Evolutionary conservation across 2,329 filamentous ascomycete species (phyloP).

Genomic region (Zasmidium angulare): DNA sequence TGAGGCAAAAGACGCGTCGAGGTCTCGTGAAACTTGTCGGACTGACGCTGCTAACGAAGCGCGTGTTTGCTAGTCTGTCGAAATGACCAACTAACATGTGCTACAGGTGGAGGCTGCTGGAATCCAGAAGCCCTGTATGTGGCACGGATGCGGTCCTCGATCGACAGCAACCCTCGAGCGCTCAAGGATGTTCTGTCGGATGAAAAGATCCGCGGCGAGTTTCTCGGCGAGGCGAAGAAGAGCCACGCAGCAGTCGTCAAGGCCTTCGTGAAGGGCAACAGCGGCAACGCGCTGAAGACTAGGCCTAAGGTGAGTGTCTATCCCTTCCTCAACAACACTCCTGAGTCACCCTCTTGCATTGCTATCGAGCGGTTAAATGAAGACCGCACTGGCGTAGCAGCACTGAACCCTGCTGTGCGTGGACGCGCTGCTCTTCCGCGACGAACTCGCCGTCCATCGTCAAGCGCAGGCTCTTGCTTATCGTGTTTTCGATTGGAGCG

Average conservation of each 20-base stretch:
- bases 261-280: conserved; percentile 69
- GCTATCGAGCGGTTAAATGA: not conserved
- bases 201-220: conserved; percentile 60
- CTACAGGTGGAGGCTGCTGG: conserved; percentile 74
- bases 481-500: too few species aligned
- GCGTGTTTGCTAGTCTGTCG: not conserved
- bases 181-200: conserved; percentile 68
- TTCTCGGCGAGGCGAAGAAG: conserved; percentile 49
- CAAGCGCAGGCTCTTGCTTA: too few species aligned
- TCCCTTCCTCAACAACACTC: not conserved
- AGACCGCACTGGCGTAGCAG: not conserved
- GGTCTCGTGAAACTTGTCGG: too few species aligned
- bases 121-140: conserved; percentile 69
- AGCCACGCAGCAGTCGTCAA: conserved; percentile 28
- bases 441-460: too few species aligned
- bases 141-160: conserved; percentile 66
- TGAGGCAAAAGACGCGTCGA: too few species aligned
- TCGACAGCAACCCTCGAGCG: conserved; percentile 69
- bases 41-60: not conserved
- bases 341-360: not conserved
- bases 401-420: not conserved
- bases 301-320: conserved; percentile 70
- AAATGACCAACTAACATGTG: not conserved
- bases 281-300: conserved; percentile 75
- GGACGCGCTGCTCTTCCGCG: too few species aligned